These are phyloP conservation scores for Exophiala alcalophila DNA, from an alignment of 2,329 filamentous ascomycete species.

Conservation along the genomic window DNA sequence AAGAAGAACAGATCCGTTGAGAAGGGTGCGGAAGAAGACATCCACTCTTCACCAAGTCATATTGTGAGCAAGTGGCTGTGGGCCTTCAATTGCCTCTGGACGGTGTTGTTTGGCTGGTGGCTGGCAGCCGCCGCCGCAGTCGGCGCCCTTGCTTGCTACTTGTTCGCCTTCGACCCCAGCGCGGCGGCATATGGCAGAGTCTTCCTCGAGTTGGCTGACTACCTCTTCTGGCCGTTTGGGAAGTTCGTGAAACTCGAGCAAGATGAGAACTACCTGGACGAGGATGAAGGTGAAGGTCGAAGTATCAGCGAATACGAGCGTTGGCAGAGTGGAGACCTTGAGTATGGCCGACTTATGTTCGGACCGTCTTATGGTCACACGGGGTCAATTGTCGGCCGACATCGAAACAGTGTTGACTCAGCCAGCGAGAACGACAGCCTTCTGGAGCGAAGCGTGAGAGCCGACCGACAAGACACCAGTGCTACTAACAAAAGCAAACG, in stretches of 20 bases:
- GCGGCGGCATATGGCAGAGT: constrained; percentile 82
- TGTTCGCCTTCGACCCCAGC: constrained; percentile 75
- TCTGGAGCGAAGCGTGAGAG: constrained; percentile 64
- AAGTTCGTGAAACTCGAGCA: constrained; percentile 91
- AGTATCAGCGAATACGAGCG: constrained; percentile 99
- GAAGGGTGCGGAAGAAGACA: constrained; percentile 92
- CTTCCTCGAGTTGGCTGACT: constrained; percentile 77
- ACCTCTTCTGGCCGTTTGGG: constrained; percentile 93
- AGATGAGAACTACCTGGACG: constrained; percentile 89
- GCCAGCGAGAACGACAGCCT: constrained; percentile 86
- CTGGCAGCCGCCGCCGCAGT: constrained; percentile 71
- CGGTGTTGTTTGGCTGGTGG: constrained; percentile 93
- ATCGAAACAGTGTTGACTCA: constrained; percentile 85
- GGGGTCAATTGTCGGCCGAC: constrained; percentile 74
- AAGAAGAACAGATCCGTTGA: constrained; percentile 97
- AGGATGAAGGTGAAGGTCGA: constrained; percentile 91
- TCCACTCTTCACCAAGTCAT: constrained; percentile 89
- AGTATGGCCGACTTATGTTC: constrained; percentile 94
- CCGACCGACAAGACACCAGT: constrained; percentile 43
- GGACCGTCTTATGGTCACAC: constrained; percentile 68
- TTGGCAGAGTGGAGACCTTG: constrained; percentile 96
- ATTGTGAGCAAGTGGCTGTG: constrained; percentile 80
- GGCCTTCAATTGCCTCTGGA: constrained; percentile 88
- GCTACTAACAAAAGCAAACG: constrained; percentile 60
- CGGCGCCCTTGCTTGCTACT: constrained; percentile 73